Evolutionary conservation across 1,284 basidiomycete species (phyloP).

Genomic region (Baeospora myosura): DNA sequence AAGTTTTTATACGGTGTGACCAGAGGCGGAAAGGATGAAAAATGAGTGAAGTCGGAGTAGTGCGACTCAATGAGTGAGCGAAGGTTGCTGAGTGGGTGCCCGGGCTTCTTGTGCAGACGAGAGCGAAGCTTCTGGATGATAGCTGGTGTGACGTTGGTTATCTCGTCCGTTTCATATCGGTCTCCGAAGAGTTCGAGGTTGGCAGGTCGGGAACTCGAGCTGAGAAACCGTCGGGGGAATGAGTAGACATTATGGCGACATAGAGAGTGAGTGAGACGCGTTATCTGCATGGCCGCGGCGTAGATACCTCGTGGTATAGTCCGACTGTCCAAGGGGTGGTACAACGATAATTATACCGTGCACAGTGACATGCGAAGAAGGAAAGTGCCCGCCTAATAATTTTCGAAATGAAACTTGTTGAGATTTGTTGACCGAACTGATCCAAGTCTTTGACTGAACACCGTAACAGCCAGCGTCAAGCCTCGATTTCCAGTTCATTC

Average conservation of each 20-base stretch:
- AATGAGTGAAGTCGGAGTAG: constrained; percentile 63
- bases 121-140: constrained; percentile 73
- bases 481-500: too few relatives aligned
- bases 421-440: too few relatives aligned
- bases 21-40: constrained; percentile 75
- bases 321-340: too few relatives aligned
- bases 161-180: constrained; percentile 64
- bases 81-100: constrained; percentile 85
- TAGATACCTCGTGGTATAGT: too few relatives aligned
- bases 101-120: constrained; percentile 66
- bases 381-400: too few relatives aligned
- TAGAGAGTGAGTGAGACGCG: neutral
- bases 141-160: constrained; percentile 81
- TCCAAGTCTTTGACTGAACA: too few relatives aligned
- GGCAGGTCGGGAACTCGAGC: constrained; percentile 11
- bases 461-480: too few relatives aligned
- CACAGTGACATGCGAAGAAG: too few relatives aligned
- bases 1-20: constrained; percentile 94
- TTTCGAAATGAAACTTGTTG: too few relatives aligned
- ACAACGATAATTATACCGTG: too few relatives aligned
- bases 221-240: constrained; percentile 1
- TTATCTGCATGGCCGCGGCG: neutral
- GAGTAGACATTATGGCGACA: neutral
- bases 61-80: constrained; percentile 81
- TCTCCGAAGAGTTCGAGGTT: constrained; percentile 45